Conservation (phyloP, 1,139 yeast genomes). For the Kodamaea sp. region DNA sequence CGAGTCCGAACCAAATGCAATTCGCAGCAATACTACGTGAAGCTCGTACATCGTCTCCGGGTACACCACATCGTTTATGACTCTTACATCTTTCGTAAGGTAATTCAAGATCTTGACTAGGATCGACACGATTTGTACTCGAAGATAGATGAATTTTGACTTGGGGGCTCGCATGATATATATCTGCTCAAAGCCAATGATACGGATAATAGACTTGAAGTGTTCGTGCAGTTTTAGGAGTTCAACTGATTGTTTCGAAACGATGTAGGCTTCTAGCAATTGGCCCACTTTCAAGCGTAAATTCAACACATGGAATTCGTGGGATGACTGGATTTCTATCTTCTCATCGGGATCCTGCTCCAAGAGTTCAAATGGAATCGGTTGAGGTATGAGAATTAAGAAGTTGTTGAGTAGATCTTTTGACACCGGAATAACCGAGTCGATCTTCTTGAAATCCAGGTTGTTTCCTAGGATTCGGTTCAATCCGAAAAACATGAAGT, state of each 20-base stretch:
- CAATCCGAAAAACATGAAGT: conserved; percentile 51
- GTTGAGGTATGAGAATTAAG: conserved; percentile 34
- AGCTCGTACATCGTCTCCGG: conserved; percentile 50
- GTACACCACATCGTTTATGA: conserved; percentile 34
- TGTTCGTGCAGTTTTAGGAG: conserved; percentile 38
- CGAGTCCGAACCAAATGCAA: conserved; percentile 55
- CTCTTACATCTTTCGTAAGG: conserved; percentile 31
- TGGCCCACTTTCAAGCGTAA: conserved; percentile 43
- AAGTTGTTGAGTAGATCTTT: conserved; percentile 27
- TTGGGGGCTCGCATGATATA: conserved; percentile 49
- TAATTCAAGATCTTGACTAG: conserved; percentile 35
- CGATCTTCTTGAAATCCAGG: conserved; percentile 34
- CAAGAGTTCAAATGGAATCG: conserved; percentile 22
- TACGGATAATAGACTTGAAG: conserved; percentile 45
- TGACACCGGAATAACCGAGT: conserved; percentile 31
- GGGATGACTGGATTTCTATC: conserved; percentile 30
- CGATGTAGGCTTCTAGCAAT: conserved; percentile 45
- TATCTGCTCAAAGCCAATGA: conserved; percentile 55
- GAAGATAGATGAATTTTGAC: conserved; percentile 36
- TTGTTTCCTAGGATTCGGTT: conserved; percentile 57
- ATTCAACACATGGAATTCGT: conserved; percentile 45
- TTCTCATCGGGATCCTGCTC: conserved; percentile 8
- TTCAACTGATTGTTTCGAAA: conserved; percentile 31
- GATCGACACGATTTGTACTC: conserved; percentile 46
- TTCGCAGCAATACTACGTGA: conserved; percentile 53